Base-by-base conservation (phyloP, 257 asterid species). In the Datura wrightii region DNA sequence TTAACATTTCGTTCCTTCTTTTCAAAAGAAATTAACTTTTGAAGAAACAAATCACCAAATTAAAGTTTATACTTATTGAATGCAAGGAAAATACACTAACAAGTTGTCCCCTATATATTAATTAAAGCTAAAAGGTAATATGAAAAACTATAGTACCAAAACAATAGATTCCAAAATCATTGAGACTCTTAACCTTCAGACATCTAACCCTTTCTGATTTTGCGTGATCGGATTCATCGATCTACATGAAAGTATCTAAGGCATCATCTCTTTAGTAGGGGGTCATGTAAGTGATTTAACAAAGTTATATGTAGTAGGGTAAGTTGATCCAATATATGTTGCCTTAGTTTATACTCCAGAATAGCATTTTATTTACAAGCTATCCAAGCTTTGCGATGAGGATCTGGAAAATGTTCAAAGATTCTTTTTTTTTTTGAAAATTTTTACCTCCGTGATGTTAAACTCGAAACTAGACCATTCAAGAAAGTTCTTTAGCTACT, bases 361-460 rank as follows among this genome's bases (percentile, higher is more conserved):
- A 44, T 19, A 71, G 8, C 55, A 71, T 44, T 71, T 44, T 44
- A 71, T 71, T 44, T 42, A 65, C 72, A 6, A 69, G 79, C 79
- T 41, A 16, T 53, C 18, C 52, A 69, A 41, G 79, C 24, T 37
- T 37, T 69, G 52, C 1, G 2, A 11, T 10, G 53, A 72, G 31
- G 31, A 24, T 24, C 31, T 24, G 41, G 79, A 72, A 10, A 44
- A 42, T 71, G 53, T 9, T 42, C 79, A n/a, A 18, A 71, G 16
- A 42, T 42, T n/a, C 2, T 71, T 18, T 56, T 58, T 56, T 58
- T 19, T 37, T 19, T 36, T 24, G 31, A 24, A 24, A 24, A 0
- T 0, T 63, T 65, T 65, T 34, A 66, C 18, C 74, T 36, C n/a
- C 2, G n/a, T 63, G 44, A 63, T 37, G 71, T 63, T 1, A 63